These are phyloP conservation scores for Gracilaria domingensis DNA, from an alignment of 23 red algal species.

Conservation along the genomic window DNA sequence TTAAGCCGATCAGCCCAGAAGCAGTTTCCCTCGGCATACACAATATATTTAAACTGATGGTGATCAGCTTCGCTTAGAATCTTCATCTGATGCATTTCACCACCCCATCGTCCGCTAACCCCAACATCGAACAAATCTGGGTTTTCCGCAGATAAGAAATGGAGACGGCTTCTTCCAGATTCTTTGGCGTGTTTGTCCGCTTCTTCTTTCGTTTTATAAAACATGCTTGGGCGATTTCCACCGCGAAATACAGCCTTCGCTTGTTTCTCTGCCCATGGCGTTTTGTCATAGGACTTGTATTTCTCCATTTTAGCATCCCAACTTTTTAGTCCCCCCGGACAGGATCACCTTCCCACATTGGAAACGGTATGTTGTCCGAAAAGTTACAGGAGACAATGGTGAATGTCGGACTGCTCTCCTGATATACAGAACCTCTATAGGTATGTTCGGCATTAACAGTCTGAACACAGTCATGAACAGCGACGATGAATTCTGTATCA, in stretches of 20 bases:
- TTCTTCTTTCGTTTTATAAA: conserved; percentile 71
- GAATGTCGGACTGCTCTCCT: conserved; percentile 84
- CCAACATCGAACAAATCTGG: conserved; percentile 85
- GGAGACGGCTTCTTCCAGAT: conserved; percentile 71
- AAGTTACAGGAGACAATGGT: conserved; percentile 94
- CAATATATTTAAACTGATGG: conserved; percentile 88
- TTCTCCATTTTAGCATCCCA: conserved; percentile 92
- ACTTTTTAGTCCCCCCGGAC: conserved; percentile 63
- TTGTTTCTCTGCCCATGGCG: conserved; percentile 77
- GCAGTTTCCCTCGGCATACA: conserved; percentile 99
- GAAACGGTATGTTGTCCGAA: conserved; percentile 97
- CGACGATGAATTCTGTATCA: conserved; percentile 88
- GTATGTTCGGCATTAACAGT: conserved; percentile 81
- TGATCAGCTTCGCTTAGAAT: conserved; percentile 75
- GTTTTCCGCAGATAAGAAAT: conserved; percentile 31
- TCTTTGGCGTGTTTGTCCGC: conserved; percentile 75
- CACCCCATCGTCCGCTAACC: conserved; percentile 75
- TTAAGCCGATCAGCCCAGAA: conserved; percentile 98
- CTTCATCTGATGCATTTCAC: conserved; percentile 43
- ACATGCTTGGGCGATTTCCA: conserved; percentile 83
- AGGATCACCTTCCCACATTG: conserved; percentile 90
- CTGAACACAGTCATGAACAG: conserved; percentile 99
- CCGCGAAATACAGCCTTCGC: conserved; percentile 92
- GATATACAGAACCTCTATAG: conserved; percentile 76
- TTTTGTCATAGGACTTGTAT: conserved; percentile 56